Percentiles rank a stretch among this genome's conserved stretches.
phyloP scores from a whole-genome alignment of 345 rosid species.

The Limnanthes douglasii region DNA sequence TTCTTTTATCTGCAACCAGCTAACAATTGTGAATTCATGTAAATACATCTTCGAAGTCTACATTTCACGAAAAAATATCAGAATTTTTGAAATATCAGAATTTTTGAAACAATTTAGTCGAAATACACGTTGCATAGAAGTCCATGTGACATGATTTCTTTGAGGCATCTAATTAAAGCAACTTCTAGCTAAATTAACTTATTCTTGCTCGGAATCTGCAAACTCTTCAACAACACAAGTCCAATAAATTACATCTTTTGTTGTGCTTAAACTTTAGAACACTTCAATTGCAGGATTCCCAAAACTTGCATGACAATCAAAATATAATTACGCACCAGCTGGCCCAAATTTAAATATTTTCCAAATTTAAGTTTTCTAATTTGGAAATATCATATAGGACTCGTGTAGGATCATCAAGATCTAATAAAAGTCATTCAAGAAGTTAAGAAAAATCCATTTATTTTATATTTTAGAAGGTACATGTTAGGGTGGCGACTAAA shows the following conservation, averaged over 20 bases:
- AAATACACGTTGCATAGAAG: slow-evolving; percentile 42
- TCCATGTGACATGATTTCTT: slow-evolving; percentile 43
- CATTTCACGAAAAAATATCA: slow-evolving; percentile 41
- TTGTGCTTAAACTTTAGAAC: slow-evolving; percentile 27
- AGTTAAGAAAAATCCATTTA: no score
- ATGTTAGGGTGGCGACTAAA: no score
- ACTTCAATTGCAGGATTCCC: slow-evolving; percentile 33
- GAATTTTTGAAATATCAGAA: no score
- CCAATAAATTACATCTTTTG: slow-evolving; percentile 51
- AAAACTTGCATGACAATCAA: slow-evolving; percentile 47
- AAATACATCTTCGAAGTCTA: slow-evolving; percentile 29
- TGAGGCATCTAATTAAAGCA: slow-evolving; percentile 38
- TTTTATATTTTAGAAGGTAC: no score
- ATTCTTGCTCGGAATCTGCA: slow-evolving; percentile 22
- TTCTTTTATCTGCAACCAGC: slow-evolving; percentile 41
- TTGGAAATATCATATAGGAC: slow-evolving; percentile 45
- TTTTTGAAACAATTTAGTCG: slow-evolving; percentile 19
- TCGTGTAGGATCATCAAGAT: no score
- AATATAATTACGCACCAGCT: slow-evolving; percentile 19
- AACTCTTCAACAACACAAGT: slow-evolving; percentile 37
- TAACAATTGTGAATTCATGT: slow-evolving; percentile 37
- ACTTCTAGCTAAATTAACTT: slow-evolving; percentile 22
- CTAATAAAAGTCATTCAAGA: no score
- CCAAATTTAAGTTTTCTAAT: no score
- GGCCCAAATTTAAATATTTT: slow-evolving; percentile 29